Evolutionary conservation across 2,329 filamentous ascomycete genomes (phyloP).

Genomic region (Coniella vitis): DNA sequence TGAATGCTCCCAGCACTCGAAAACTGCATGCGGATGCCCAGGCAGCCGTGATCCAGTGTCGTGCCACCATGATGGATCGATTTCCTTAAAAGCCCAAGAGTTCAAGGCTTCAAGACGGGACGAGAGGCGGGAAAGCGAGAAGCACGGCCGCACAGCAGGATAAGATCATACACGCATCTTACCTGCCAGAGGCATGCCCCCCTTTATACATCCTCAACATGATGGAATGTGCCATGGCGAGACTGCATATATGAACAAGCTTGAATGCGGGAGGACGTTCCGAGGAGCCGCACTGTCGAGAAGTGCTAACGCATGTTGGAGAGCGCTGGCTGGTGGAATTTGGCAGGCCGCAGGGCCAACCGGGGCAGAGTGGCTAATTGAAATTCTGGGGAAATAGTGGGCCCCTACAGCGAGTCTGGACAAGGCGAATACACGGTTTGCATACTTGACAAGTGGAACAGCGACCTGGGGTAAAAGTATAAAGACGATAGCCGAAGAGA

Average conservation of each 20-base stretch:
- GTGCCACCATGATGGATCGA: constrained; percentile 6
- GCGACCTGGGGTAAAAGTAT: no score
- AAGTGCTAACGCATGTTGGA: constrained; percentile 7
- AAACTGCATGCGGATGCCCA: constrained; percentile 5
- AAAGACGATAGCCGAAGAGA: no score
- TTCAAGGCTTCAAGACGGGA: not conserved
- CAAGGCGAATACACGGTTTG: not conserved
- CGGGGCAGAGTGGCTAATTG: not conserved
- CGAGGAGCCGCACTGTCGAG: constrained; percentile 9
- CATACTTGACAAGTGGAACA: no score
- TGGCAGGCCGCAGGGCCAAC: not conserved
- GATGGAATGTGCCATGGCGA: not conserved
- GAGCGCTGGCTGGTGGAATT: constrained; percentile 15
- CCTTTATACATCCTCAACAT: not conserved
- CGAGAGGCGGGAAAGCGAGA: not conserved
- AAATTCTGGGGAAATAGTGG: not conserved
- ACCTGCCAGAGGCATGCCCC: not conserved
- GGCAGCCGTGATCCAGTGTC: not conserved
- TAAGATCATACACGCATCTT: not conserved
- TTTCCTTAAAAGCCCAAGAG: not conserved
- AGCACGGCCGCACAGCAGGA: not conserved
- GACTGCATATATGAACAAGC: not conserved
- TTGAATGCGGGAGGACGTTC: constrained; percentile 8
- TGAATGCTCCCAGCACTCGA: not conserved
- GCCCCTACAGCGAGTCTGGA: not conserved